Conservation (phyloP, 1,284 basidiomycete genomes). For the Baeospora myosura region DNA sequence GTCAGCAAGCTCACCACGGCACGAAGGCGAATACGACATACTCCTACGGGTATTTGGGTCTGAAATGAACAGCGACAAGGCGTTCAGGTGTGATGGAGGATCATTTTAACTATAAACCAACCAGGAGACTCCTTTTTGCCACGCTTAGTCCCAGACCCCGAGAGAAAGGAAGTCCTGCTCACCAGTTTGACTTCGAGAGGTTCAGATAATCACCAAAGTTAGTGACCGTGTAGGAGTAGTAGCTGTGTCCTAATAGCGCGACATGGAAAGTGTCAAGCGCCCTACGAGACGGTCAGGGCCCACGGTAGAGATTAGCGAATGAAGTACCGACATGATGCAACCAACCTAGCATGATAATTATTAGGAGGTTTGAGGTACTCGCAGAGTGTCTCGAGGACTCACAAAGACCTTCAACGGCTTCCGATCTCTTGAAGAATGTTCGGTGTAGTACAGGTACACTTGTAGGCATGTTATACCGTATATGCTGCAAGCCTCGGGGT, state of each 20-base stretch:
- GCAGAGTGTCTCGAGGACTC: too few species aligned
- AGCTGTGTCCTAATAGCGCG: background rate
- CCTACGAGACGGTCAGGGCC: too few species aligned
- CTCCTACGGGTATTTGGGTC: background rate
- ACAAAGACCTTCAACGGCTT: constrained; percentile 4
- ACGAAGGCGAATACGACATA: background rate
- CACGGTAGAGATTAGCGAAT: background rate
- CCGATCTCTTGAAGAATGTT: background rate
- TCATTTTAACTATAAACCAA: background rate
- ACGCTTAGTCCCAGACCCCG: background rate
- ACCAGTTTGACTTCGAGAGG: background rate
- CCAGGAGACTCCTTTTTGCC: background rate
- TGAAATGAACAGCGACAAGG: background rate
- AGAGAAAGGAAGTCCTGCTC: background rate
- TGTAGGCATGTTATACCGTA: constrained; percentile 8
- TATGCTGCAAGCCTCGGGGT: background rate
- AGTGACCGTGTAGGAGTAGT: background rate
- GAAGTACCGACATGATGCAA: too few species aligned
- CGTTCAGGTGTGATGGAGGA: background rate
- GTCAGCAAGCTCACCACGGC: background rate
- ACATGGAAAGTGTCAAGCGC: background rate
- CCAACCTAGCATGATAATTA: background rate
- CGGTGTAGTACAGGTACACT: constrained; percentile 6
- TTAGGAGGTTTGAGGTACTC: too few species aligned
- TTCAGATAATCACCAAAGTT: background rate